Evolutionary conservation across 345 rosid genomes (phyloP), one percentile per base, ranked within the genome.

Genomic region (Salix caprea): DNA sequence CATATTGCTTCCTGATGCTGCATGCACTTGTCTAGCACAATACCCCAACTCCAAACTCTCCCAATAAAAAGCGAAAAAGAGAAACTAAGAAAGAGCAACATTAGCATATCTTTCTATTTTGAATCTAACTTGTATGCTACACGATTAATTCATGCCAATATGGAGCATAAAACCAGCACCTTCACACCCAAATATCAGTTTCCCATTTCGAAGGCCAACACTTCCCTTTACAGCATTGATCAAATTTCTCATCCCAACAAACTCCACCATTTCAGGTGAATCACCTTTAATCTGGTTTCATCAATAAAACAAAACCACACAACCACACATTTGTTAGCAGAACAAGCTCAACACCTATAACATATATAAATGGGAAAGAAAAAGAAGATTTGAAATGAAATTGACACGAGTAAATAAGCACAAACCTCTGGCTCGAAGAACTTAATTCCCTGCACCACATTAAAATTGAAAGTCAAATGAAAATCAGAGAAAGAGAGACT

Each of bases 391-490:
- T 39, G 9, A 61, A 64, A 36, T 52, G 65, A 60, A 78, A 18
- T 40, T 60, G 76, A 70, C 30, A 32, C 8, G 50, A 62, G 71
- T 65, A 70, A 75, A 76, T 74, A 68, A 68, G 67, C 66, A 28
- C 37, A 54, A 81, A 95, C 99, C 97, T 95, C 99, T 37, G 99
- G 99, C 83, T 93, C 99, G 79, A 95, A 93, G 88, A 95, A 95
- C 85, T 90, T 91, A 86, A 95, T 88, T 67, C 99, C 99, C 98
- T 95, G 96, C 75, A 73, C 30, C 70, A 80, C 61, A 74, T 19
- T 76, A 78, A 14, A 72, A 74, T 67, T 67, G 54, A 52, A 73
- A 80, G 77, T 85, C 78, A 86, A 64, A 44, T 73, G 73, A 52
- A n/a, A 60, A 62, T 4, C 7, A 24, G 28, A 74, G 54, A 34